Conservation (phyloP, 345 rosid genomes). For the Acer yangbiense region DNA sequence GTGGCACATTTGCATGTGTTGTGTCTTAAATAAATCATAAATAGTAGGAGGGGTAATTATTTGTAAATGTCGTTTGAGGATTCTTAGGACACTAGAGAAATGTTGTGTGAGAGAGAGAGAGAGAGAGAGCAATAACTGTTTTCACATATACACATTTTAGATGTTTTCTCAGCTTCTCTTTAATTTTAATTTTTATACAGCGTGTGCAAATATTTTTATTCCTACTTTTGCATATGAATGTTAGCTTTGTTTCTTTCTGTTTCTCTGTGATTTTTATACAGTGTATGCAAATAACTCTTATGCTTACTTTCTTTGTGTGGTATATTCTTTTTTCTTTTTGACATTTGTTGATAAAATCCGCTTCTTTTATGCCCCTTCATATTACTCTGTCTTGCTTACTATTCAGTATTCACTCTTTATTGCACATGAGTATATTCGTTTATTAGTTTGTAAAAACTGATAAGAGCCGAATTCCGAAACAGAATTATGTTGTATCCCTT, state of each 20-base stretch:
- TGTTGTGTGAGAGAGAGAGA: neutral
- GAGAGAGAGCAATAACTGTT: neutral
- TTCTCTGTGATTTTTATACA: slow-evolving; percentile 5
- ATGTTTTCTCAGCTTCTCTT: slow-evolving; percentile 2
- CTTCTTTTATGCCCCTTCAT: neutral
- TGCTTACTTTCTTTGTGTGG: neutral
- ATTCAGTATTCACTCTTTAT: neutral
- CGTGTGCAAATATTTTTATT: neutral
- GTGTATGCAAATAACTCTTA: neutral
- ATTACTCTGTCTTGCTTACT: neutral
- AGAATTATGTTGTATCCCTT: neutral
- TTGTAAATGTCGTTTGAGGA: neutral
- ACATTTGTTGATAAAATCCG: neutral
- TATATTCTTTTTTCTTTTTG: neutral
- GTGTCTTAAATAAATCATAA: neutral
- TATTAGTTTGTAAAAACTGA: neutral
- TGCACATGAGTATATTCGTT: neutral
- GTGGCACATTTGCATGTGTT: neutral
- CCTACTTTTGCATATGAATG: neutral
- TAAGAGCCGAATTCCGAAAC: neutral
- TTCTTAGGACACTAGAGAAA: neutral
- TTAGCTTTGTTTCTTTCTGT: neutral
- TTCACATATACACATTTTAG: neutral
- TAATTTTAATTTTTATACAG: neutral
- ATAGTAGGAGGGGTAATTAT: neutral